phyloP scores from a whole-genome alignment of 805 yeast species.

The Saturnispora gosingensis region DNA sequence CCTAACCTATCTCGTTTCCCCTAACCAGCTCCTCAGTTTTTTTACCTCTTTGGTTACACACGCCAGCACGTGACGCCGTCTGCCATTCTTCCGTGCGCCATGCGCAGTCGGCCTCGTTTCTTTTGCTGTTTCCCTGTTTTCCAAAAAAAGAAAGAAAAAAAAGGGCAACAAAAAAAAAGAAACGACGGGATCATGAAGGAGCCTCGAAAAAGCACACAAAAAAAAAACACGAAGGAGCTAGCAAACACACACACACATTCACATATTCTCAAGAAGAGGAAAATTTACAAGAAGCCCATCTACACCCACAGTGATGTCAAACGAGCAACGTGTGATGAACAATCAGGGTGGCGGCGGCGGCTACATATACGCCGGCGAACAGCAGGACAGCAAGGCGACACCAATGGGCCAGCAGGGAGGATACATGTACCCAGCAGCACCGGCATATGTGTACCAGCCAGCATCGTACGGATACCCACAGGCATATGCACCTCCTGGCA shows the following conservation, averaged over 20 bases:
- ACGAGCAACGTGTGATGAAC: neutral
- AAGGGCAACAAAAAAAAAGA: neutral
- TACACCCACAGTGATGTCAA: neutral
- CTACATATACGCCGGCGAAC: neutral
- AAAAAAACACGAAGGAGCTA: neutral
- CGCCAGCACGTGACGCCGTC: neutral
- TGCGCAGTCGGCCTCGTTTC: neutral
- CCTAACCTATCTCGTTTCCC: neutral
- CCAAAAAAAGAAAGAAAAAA: neutral
- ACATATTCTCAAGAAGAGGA: neutral
- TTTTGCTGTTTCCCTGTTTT: neutral
- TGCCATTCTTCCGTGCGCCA: neutral
- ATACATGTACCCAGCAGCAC: slow-evolving; percentile 1
- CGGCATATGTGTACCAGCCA: neutral
- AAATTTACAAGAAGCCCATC: neutral
- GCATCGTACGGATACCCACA: slow-evolving; percentile 1
- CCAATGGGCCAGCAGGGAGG: slow-evolving; percentile 1
- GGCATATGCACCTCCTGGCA: neutral
- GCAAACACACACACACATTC: neutral
- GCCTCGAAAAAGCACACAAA: neutral
- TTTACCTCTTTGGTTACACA: neutral
- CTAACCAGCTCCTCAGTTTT: neutral
- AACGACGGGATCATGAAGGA: neutral
- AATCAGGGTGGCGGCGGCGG: neutral
- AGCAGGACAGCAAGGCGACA: neutral